Evolutionary conservation across 1,284 basidiomycete species (phyloP).

Genomic region (Leccinum ponderosum): DNA sequence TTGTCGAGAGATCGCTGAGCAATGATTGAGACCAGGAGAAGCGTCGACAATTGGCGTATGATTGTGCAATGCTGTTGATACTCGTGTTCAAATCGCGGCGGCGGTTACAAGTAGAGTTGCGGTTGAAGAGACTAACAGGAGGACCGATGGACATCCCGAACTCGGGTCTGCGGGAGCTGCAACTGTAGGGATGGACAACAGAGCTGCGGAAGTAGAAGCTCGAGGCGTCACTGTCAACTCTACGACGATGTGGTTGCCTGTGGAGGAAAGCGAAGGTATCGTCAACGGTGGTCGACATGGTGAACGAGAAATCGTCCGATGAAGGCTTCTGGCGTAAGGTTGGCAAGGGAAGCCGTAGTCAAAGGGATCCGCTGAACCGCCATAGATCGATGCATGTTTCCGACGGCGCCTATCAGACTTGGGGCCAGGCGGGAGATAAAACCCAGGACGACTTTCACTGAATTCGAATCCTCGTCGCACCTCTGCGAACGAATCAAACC

Average conservation of each 20-base stretch:
- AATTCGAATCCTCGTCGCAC: conserved; percentile 75
- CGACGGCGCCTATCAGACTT: conserved; percentile 39
- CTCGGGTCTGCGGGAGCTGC: conserved; percentile 48
- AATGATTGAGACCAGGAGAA: conserved; percentile 39
- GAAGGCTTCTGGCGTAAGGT: too few relatives aligned
- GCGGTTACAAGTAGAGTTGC: conserved; percentile 49
- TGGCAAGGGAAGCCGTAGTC: too few relatives aligned
- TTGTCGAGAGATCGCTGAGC: conserved; percentile 61
- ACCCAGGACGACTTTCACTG: conserved; percentile 55
- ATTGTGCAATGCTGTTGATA: conserved; percentile 25
- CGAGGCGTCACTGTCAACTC: conserved; percentile 75
- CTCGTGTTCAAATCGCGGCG: conserved; percentile 55
- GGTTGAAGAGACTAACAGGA: conserved; percentile 72
- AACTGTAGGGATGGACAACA: conserved; percentile 36
- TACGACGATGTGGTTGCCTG: conserved; percentile 42
- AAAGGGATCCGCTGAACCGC: too few relatives aligned
- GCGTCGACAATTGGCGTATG: too few relatives aligned
- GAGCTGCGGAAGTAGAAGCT: conserved; percentile 66
- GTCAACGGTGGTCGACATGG: background rate
- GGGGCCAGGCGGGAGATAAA: conserved; percentile 57
- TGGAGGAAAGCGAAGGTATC: conserved; percentile 73
- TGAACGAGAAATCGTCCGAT: too few relatives aligned
- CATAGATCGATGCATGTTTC: conserved; percentile 53
- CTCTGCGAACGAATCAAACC: conserved; percentile 73
- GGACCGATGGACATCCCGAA: conserved; percentile 56